These are phyloP conservation scores for Magnaporthiopsis incrustans DNA, from an alignment of 2,329 filamentous ascomycete species.

Conservation along the genomic window DNA sequence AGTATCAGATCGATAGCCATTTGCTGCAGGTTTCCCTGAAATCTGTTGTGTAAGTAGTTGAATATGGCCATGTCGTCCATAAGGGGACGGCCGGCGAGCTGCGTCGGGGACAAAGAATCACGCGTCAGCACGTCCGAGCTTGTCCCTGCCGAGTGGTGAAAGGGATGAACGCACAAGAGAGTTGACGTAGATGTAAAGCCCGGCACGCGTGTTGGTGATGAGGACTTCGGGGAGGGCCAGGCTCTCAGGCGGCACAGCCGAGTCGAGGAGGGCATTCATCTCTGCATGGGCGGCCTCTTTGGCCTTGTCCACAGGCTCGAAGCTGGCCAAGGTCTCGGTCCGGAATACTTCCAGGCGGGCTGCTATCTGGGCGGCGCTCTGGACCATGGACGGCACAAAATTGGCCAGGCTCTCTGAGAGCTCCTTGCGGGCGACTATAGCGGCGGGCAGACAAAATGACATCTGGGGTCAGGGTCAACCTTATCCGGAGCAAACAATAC, in stretches of 20 bases:
- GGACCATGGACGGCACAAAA: slow-evolving; percentile 50
- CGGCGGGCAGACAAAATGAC: not conserved
- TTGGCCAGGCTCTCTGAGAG: slow-evolving; percentile 41
- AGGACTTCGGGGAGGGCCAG: slow-evolving; percentile 57
- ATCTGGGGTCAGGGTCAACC: not conserved
- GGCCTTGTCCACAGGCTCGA: slow-evolving; percentile 48
- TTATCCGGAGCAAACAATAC: slow-evolving; percentile 16
- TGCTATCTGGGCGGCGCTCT: slow-evolving; percentile 45
- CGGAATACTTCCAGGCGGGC: slow-evolving; percentile 50
- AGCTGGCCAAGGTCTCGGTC: slow-evolving; percentile 43
- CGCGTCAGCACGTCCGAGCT: slow-evolving; percentile 17
- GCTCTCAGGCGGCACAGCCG: slow-evolving; percentile 46
- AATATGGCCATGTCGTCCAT: slow-evolving; percentile 75
- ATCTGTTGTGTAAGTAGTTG: slow-evolving; percentile 75
- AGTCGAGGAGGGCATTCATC: slow-evolving; percentile 51
- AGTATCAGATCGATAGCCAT: slow-evolving; percentile 77
- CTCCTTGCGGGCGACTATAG: slow-evolving; percentile 35
- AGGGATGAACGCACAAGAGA: slow-evolving; percentile 52
- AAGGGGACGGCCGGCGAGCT: slow-evolving; percentile 75
- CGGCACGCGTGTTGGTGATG: slow-evolving; percentile 67
- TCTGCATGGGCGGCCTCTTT: slow-evolving; percentile 39
- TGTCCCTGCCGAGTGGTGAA: not conserved
- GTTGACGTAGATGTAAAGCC: slow-evolving; percentile 79
- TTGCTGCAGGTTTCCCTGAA: slow-evolving; percentile 70
- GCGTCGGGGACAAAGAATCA: not conserved